Conservation (phyloP, 2,329 filamentous ascomycete species). For the Tolypocladium paradoxum region DNA sequence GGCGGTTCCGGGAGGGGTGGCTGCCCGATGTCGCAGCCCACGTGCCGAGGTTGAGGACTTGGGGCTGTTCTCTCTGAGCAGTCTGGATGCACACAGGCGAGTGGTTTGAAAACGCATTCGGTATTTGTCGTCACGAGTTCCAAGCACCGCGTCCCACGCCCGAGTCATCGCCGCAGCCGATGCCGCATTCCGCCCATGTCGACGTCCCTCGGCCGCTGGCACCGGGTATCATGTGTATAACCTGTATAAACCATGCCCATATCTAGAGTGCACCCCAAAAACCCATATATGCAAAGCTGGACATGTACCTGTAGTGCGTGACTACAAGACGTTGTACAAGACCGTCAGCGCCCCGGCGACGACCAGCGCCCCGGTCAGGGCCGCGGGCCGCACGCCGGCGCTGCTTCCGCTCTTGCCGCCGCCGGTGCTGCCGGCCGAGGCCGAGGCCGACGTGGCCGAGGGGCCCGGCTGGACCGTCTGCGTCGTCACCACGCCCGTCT, state of each 20-base stretch:
- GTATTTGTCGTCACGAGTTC: no score
- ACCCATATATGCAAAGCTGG: not conserved
- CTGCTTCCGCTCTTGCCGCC: constrained; percentile 3
- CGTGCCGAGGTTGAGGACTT: not conserved
- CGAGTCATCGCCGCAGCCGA: not conserved
- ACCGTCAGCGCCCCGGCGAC: constrained; percentile 1
- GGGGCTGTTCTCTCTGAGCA: no score
- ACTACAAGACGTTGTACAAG: constrained; percentile 2
- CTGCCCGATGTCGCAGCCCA: no score
- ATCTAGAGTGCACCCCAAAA: not conserved
- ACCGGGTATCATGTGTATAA: constrained; percentile 1
- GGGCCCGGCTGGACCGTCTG: constrained; percentile 4
- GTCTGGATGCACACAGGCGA: no score
- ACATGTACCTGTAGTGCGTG: not conserved
- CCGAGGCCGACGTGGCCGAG: not conserved
- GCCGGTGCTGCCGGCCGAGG: not conserved
- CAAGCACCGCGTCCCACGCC: no score
- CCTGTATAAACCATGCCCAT: not conserved
- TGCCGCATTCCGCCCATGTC: not conserved
- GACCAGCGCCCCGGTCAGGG: not conserved
- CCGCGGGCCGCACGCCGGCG: constrained; percentile 2
- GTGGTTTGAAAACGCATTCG: no score
- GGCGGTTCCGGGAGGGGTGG: no score
- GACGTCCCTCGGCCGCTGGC: not conserved
- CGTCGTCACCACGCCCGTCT: constrained; percentile 12